These are phyloP conservation scores for Russula griseocarnosa DNA, from an alignment of 768 basidiomycete genomes.

Conservation along the genomic window DNA sequence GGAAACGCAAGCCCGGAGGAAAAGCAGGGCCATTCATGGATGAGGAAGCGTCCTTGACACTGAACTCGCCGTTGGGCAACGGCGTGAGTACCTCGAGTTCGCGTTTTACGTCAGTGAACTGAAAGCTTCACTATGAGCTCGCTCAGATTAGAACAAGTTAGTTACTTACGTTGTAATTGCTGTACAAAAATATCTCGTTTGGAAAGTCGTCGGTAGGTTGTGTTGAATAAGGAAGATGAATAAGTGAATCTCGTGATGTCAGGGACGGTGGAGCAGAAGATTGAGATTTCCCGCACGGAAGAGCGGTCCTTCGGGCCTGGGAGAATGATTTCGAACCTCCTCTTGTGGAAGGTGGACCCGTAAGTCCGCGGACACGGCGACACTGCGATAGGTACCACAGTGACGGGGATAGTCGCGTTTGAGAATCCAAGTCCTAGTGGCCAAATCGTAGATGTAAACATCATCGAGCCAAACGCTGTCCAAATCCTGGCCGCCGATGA, in stretches of 20 bases:
- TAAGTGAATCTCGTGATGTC: conserved; percentile 55
- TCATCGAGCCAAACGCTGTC: conserved; percentile 93
- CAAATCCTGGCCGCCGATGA: conserved; percentile 95
- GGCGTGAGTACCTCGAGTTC: conserved; percentile 92
- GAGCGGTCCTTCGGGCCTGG: conserved; percentile 56
- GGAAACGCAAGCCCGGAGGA: conserved; percentile 94
- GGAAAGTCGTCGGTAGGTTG: conserved; percentile 69
- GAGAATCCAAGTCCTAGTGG: conserved; percentile 70
- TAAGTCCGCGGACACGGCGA: conserved; percentile 72
- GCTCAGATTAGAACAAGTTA: conserved; percentile 1
- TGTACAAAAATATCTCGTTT: conserved; percentile 86
- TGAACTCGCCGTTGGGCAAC: conserved; percentile 68
- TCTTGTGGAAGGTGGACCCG: conserved; percentile 67
- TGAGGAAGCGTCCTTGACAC: conserved; percentile 73
- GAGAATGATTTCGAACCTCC: conserved; percentile 44
- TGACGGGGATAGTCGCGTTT: conserved; percentile 82
- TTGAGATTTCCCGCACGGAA: conserved; percentile 46
- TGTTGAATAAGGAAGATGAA: conserved; percentile 75
- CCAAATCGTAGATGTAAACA: conserved; percentile 83
- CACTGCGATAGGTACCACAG: conserved; percentile 93
- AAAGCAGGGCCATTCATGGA: conserved; percentile 78
- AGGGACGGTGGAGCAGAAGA: conserved; percentile 41
- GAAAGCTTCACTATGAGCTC: conserved; percentile 23
- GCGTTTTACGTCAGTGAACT: conserved; percentile 94
- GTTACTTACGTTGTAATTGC: conserved; percentile 85